phyloP scores from a whole-genome alignment of 2,329 filamentous ascomycete species.

The Fusarium compactum region DNA sequence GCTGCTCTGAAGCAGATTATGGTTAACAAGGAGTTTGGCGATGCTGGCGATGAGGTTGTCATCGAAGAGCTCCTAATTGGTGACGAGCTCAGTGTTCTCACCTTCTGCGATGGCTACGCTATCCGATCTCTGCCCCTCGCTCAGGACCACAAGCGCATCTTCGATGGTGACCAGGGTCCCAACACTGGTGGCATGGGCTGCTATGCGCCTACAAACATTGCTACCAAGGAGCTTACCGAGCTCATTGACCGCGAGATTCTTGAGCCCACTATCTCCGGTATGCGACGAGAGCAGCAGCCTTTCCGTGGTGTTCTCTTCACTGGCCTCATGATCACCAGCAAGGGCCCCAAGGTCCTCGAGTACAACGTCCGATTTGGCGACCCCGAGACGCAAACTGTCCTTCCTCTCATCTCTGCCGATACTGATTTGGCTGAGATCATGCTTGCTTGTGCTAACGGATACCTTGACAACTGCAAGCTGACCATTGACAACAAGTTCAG shows the following conservation, averaged over 20 bases:
- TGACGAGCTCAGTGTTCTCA: constrained; percentile 91
- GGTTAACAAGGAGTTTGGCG: constrained; percentile 86
- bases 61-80: constrained; percentile 94
- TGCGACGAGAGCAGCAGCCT: constrained; percentile 81
- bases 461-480: constrained; percentile 76
- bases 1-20: constrained; percentile 89
- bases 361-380: constrained; percentile 94
- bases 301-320: constrained; percentile 85
- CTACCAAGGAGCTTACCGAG: constrained; percentile 79
- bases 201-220: constrained; percentile 89
- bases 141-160: constrained; percentile 96
- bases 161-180: constrained; percentile 88
- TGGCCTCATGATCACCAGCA: constrained; percentile 90
- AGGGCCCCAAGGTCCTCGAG: constrained; percentile 83
- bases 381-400: constrained; percentile 85
- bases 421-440: constrained; percentile 88
- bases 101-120: constrained; percentile 89
- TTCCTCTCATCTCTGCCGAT: constrained; percentile 79
- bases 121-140: constrained; percentile 88
- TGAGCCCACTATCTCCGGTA: constrained; percentile 89
- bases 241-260: constrained; percentile 84
- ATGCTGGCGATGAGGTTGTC: constrained; percentile 89
- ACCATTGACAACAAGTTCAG: constrained; percentile 78
- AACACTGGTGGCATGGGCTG: constrained; percentile 99
- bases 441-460: constrained; percentile 82